Evolutionary conservation across 768 basidiomycete genomes (phyloP).

Genomic region (Termitomyces sp.): DNA sequence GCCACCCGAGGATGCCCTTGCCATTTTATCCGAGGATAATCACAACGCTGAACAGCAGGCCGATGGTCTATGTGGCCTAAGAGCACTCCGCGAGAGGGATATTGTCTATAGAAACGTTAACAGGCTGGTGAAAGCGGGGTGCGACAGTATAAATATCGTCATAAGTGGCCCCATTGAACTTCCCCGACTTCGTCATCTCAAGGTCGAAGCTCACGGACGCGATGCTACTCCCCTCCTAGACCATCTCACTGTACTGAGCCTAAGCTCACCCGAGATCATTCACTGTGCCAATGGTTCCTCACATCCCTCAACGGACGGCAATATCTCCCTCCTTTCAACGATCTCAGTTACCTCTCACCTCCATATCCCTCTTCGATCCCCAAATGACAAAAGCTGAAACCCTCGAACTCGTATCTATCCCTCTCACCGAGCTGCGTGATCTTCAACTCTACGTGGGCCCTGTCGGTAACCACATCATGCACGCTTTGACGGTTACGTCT

Average conservation of each 20-base stretch:
- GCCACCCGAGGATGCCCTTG: not conserved
- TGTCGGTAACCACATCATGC: not conserved
- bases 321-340: constrained; percentile 3
- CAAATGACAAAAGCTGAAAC: not conserved
- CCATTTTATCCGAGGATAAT: too few relatives aligned
- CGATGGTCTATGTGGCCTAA: not conserved
- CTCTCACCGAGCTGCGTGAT: not conserved
- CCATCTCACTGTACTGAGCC: not conserved
- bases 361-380: constrained; percentile 4
- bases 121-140: not conserved
- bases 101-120: not conserved
- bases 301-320: not conserved
- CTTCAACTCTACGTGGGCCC: not conserved
- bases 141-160: not conserved
- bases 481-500: not conserved
- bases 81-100: not conserved
- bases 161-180: not conserved
- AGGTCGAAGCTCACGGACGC: constrained; percentile 3
- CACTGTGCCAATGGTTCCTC: not conserved
- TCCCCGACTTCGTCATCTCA: constrained; percentile 6
- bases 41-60: not conserved
- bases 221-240: not conserved
- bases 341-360: not conserved
- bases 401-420: not conserved
- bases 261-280: not conserved